Evolutionary conservation across 139 green algal species (phyloP), one percentile per base, ranked within the genome.

Genomic region (Asterochloris erici): DNA sequence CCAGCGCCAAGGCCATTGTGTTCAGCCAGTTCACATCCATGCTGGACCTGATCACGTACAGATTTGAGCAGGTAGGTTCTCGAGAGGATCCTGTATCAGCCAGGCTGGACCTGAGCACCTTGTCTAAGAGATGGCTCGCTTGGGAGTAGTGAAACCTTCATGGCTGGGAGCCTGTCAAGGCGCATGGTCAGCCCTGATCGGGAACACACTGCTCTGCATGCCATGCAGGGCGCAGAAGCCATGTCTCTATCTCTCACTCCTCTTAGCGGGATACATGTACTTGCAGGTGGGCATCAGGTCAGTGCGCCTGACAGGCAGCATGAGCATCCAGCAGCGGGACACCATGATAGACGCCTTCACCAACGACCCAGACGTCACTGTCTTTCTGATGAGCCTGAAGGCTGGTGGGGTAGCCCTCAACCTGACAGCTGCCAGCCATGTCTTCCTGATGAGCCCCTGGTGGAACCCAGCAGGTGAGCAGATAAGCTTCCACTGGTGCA

Each of bases 1-100:
- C 93, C 13, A 77, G 81, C 47, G 89, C 92, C 86, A 98, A 98
- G 89, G 91, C 88, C 69, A 94, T 98, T 61, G 92, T 98, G 62
- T 98, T 98, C 90, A 89, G 64, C 60, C 96, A 98, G 91, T 98
- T 98, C 92, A 98, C 96, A 11, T 94, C 86, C 84, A 97, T 98
- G 91, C 88, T 98, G 73, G 95, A 98, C 74, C 87, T 98, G 21
- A 88, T 93, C 69, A 82, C 91, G 60, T 95, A 89, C 86, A 85
- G 95, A 13, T 89, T 98, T 73, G 79, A 94, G 73, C 90, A 95
- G 92, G 92, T 94, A 79, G 0, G 38, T 54, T 54, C 38, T 54
- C 6, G 2, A 54, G 38, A 54, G 38, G 38, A 54, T 54, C 38
- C 38, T 54, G 38, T 54, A 54, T 10, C 4, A 54, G 38, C 38